Percentiles rank a stretch among this genome's conserved stretches.
These are phyloP conservation scores for Neurospora sp. DNA, from an alignment of 495 filamentous ascomycete species.

Conservation along the genomic window DNA sequence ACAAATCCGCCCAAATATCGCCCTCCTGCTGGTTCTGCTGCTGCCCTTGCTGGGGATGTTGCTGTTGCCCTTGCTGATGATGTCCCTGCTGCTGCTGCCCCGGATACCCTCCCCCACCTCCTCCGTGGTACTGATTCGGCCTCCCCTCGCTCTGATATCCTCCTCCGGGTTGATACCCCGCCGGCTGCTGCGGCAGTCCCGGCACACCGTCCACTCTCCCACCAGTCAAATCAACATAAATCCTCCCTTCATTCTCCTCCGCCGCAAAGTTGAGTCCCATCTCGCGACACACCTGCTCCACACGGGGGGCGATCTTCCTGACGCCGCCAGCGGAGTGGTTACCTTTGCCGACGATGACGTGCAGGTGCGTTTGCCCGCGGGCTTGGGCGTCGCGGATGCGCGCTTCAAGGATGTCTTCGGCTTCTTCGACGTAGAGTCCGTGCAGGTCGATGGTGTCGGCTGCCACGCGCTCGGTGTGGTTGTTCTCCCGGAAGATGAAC, in stretches of 20 bases:
- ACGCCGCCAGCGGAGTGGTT: conserved; percentile 73
- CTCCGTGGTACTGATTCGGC: conserved; percentile 16
- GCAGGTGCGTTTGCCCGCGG: conserved; percentile 63
- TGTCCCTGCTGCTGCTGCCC: conserved; percentile 8
- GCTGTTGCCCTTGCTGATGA: conserved; percentile 1
- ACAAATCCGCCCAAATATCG: conserved; percentile 51
- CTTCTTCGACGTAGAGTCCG: conserved; percentile 87
- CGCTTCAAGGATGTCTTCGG: conserved; percentile 76
- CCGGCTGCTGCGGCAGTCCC: conserved; percentile 34
- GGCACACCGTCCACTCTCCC: conserved; percentile 35
- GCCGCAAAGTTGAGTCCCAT: conserved; percentile 71
- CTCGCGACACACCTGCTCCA: conserved; percentile 75
- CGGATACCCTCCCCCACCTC: conserved; percentile 23
- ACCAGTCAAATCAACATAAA: conserved; percentile 47
- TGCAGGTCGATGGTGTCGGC: conserved; percentile 89
- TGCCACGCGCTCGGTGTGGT: conserved; percentile 55
- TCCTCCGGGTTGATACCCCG: conserved; percentile 24
- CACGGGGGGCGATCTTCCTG: conserved; percentile 84
- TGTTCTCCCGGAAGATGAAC: conserved; percentile 92
- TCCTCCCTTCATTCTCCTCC: conserved; percentile 79
- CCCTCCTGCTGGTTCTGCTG: conserved; percentile 43
- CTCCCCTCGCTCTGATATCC: conserved; percentile 22
- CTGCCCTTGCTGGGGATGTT: conserved; percentile 17
- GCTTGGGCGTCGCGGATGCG: conserved; percentile 65
- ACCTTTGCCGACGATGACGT: conserved; percentile 81